A percentile compares a stretch with the other conserved stretches of the same genome.
These are phyloP conservation scores for Stephania japonica DNA, from an alignment of 164 flowering plant species.

Conservation along the genomic window DNA sequence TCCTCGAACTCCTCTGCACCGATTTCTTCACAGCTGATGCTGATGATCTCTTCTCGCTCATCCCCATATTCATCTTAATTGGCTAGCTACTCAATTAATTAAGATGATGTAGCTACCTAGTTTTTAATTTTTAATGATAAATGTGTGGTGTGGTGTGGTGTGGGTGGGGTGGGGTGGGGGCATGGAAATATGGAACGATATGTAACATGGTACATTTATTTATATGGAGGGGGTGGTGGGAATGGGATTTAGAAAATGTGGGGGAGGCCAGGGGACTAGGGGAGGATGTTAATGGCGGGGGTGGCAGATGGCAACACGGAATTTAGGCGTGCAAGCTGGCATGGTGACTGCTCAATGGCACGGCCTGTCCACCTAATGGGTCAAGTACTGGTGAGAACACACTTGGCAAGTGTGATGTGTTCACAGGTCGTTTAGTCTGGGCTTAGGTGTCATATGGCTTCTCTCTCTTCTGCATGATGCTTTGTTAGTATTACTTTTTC, in stretches of 20 bases:
- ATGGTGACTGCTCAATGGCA: not conserved
- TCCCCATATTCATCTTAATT: not conserved
- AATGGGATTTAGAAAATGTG: too few relatives aligned
- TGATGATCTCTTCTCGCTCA: constrained; percentile 15
- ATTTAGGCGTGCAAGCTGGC: not conserved
- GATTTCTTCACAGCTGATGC: constrained; percentile 15
- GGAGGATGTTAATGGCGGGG: too few relatives aligned
- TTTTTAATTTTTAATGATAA: not conserved
- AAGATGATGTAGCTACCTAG: not conserved
- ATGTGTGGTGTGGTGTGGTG: not conserved
- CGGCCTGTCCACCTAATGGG: not conserved
- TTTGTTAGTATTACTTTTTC: not conserved
- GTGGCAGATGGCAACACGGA: not conserved
- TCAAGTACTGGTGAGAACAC: not conserved
- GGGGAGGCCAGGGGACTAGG: too few relatives aligned
- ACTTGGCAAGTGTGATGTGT: constrained; percentile 8
- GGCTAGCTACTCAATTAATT: too few relatives aligned
- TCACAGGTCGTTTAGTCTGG: not conserved
- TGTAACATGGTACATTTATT: too few relatives aligned
- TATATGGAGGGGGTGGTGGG: too few relatives aligned
- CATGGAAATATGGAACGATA: too few relatives aligned
- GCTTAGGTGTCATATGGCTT: constrained; percentile 3
- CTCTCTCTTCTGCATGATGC: not conserved
- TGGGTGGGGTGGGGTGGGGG: not conserved
- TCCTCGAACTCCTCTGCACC: constrained; percentile 44